Evolutionary conservation across 1,139 yeast species (phyloP), one percentile per base, ranked within the genome.

Genomic region (Saccharomyces hybrid): DNA sequence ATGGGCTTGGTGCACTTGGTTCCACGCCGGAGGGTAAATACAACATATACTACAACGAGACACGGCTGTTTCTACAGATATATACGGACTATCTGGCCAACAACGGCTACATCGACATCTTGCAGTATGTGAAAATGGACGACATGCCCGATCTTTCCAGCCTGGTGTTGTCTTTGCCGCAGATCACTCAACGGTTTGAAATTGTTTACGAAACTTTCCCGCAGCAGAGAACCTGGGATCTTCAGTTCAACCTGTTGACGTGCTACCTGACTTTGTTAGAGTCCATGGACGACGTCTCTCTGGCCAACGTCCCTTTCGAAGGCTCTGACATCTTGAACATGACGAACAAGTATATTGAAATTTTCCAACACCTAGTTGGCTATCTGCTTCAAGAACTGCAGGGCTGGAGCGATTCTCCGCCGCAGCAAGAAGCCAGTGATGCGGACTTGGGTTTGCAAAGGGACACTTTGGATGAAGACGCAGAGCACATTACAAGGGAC

Each of bases 221-320:
- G n/a, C 61, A 61, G 41, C 47, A 51, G 11, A 55, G 57, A 13
- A 59, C 65, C 0, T 69, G 73, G 73, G 73, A 69, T 55, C 56
- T 68, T 5, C 60, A 62, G 42, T 65, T 61, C 48, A 68, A 69
- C 56, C 57, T 67, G 34, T 48, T 68, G 48, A 64, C 63, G 6
- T 66, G 65, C 32, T 64, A 67, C 34, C 49, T 60, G 31, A 55
- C 61, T 2, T 53, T 58, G 14, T 31, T 66, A n/a, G 71, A 67
- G 56, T 56, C 64, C 20, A 46, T 51, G 14, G 63, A 57, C 14
- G 53, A 49, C 8, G 51, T 54, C 14, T 47, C 14, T 23, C 32
- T 0, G 6, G 13, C 44, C 44, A 38, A n/a, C 5, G 13, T 38
- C 20, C 20, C 47, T 3, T 41, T 60, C 13, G 44, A 25, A 8